Evolutionary conservation across 345 rosid genomes (phyloP).

Genomic region (Ceriops zippeliana): DNA sequence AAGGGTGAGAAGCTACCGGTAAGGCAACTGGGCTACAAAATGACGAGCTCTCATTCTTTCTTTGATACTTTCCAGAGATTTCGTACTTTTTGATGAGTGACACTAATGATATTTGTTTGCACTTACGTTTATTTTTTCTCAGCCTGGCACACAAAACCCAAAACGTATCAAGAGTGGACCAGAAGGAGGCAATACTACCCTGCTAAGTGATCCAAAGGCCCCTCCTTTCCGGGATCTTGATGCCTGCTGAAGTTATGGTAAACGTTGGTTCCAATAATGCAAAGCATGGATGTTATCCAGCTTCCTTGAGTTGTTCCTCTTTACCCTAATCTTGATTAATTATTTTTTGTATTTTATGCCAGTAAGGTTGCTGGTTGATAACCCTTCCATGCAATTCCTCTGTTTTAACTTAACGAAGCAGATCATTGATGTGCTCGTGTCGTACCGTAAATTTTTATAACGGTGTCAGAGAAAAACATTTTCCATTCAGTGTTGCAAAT

Average conservation of each 20-base stretch:
- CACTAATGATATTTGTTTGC: not conserved
- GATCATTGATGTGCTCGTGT: slow-evolving; percentile 8
- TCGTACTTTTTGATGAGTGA: not conserved
- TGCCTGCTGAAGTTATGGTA: slow-evolving; percentile 54
- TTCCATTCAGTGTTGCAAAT: not conserved
- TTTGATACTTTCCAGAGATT: not conserved
- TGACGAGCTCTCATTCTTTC: not conserved
- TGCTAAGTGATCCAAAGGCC: slow-evolving; percentile 76
- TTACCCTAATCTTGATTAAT: slow-evolving; percentile 17
- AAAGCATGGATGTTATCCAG: slow-evolving; percentile 20
- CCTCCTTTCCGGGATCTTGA: slow-evolving; percentile 91
- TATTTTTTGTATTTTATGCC: slow-evolving; percentile 22
- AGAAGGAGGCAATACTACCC: slow-evolving; percentile 88
- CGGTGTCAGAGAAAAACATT: not conserved
- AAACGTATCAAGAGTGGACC: slow-evolving; percentile 83
- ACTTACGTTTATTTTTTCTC: slow-evolving; percentile 11
- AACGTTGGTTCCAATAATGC: slow-evolving; percentile 21
- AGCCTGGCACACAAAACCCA: slow-evolving; percentile 95
- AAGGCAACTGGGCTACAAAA: slow-evolving; percentile 24
- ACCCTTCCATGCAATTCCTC: slow-evolving; percentile 16
- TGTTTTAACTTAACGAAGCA: slow-evolving; percentile 4
- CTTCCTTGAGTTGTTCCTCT: slow-evolving; percentile 22
- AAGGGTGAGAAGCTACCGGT: slow-evolving; percentile 92
- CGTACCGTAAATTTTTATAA: not conserved
- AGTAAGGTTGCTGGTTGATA: slow-evolving; percentile 24